Evolutionary conservation across 768 basidiomycete genomes (phyloP), one percentile per base, ranked within the genome.

Genomic region (Podaxis mareebaensis): DNA sequence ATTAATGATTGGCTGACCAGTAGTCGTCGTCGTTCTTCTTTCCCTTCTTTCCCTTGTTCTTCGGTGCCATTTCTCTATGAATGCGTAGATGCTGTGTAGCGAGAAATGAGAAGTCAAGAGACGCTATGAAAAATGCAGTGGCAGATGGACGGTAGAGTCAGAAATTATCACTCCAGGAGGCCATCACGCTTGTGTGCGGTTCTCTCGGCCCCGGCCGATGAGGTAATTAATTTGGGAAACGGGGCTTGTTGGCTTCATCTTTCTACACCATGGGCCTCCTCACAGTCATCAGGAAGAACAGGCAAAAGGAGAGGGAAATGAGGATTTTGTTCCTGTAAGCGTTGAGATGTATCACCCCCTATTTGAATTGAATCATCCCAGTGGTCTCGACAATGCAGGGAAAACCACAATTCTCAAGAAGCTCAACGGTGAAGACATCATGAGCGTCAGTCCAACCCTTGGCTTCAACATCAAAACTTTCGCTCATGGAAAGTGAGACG

Each of bases 391-490:
- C 75, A 99, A 99, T 72, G 97, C 96, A 1, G 97, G 97, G 58
- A 99, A 99, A 81, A 99, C 97, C 1, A 99, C 96, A 2, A 97
- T 99, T 67, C 76, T 99, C 63, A 99, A 98, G 80, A 93, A 92
- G 74, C 82, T 99, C 66, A 96, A 92, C 65, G 91, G 88, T 22
- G 96, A 99, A 76, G 92, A 96, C 75, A 94, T 96, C 68, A 82
- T 82, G 70, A 84, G 82, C 57, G 88, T 99, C 60, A 93, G 91
- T 70, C 97, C 97, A 1, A 99, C 97, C 10, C 80, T 99, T 13
- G 97, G 97, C 11, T 99, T 99, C 83, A 97, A 99, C 75, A 99
- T 99, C 82, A 96, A 96, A 81, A 97, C 96, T 5, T 94, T 99
- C 70, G 80, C 87, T 28, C 92, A 97, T 75, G 85, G 90, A 76